A percentile compares a stretch with the other conserved stretches of the same genome.
Evolutionary conservation across 441 rosid species (phyloP).

Genomic region (Adansonia gregorii): DNA sequence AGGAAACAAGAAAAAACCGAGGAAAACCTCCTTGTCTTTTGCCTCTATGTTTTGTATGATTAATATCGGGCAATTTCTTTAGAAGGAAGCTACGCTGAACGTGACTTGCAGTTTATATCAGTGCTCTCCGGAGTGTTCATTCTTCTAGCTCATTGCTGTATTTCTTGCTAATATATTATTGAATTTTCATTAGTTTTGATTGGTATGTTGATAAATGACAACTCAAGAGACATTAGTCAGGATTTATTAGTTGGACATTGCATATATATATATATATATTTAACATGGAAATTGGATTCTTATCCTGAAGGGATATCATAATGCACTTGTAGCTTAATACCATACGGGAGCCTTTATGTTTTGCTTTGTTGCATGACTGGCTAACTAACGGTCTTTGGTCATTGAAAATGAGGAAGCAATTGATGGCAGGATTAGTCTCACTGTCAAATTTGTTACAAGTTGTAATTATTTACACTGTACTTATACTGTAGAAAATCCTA

Average conservation of each 20-base stretch:
- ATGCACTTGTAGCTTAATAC: neutral
- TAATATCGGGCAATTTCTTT: neutral
- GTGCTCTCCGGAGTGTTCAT: neutral
- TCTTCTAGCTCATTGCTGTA: neutral
- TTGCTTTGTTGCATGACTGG: neutral
- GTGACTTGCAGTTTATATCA: neutral
- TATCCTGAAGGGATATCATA: neutral
- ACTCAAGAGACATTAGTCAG: neutral
- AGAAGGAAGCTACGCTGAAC: neutral
- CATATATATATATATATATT: neutral
- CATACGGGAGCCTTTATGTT: neutral
- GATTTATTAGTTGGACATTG: neutral
- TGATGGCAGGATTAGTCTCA: neutral
- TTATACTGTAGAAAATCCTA: neutral
- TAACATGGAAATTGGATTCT: neutral
- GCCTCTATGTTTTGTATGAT: neutral
- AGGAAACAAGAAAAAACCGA: neutral
- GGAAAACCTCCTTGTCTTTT: neutral
- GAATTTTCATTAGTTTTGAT: neutral
- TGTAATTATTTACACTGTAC: neutral
- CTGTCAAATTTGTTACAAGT: neutral
- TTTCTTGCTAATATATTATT: neutral
- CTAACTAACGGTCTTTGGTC: neutral
- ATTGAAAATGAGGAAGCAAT: neutral
- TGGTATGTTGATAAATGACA: slow-evolving; percentile 5